Percentiles rank a stretch among this genome's conserved stretches.
phyloP scores from a whole-genome alignment of 257 asterid species.

The Solanum chiquidenum region DNA sequence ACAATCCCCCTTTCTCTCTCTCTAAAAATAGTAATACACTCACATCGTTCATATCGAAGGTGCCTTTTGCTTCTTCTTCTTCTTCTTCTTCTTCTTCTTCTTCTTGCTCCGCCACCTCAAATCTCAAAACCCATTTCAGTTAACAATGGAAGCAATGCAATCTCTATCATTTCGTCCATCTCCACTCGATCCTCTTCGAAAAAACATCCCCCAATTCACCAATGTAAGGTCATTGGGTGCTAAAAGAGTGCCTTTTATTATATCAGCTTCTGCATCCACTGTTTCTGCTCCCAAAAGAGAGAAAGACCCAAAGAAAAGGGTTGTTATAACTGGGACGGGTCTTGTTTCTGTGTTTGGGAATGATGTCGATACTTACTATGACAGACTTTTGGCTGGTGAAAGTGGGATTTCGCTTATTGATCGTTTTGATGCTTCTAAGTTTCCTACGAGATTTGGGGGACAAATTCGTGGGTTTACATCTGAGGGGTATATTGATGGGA shows the following conservation, averaged over 20 bases:
- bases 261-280: conserved; percentile 19
- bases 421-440: conserved; percentile 48
- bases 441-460: conserved; percentile 49
- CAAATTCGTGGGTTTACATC: conserved; percentile 44
- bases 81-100: not conserved
- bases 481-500: conserved; percentile 49
- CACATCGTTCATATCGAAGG: conserved; percentile 19
- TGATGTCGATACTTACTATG: conserved; percentile 33
- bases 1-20: not conserved
- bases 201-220: not conserved
- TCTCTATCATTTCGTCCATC: conserved; percentile 23
- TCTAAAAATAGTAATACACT: not conserved
- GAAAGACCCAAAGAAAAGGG: conserved; percentile 47
- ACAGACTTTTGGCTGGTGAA: conserved; percentile 37
- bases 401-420: conserved; percentile 45
- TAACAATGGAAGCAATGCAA: conserved; percentile 20
- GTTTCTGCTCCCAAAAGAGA: conserved; percentile 41
- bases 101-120: not conserved
- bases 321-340: conserved; percentile 51
- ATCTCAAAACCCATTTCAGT: not conserved
- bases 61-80: not conserved
- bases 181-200: conserved; percentile 35
- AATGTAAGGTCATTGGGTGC: not conserved
- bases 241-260: conserved; percentile 2
- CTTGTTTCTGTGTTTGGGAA: conserved; percentile 48